Evolutionary conservation across 2,329 filamentous ascomycete species (phyloP), one percentile per base, ranked within the genome.

Genomic region (Trichoderma aggressivum): DNA sequence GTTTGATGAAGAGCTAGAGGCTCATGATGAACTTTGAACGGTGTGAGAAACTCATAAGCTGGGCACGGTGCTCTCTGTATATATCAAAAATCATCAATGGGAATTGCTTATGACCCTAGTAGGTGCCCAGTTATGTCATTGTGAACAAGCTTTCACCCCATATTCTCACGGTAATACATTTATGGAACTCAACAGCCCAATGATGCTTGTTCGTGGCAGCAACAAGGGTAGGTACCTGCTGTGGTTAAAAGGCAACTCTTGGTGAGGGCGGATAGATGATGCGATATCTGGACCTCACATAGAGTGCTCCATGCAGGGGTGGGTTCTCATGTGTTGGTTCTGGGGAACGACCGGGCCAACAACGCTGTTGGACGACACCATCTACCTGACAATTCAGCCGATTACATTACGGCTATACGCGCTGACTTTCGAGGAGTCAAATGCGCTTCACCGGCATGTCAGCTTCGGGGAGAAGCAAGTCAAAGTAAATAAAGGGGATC

Each of bases 21-120:
- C 21, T 14, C 67, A 72, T 43, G 71, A 70, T 50, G 71, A 72
- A 11, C 65, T 72, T n/a, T 71, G 68, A 72, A 34, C n/a, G n/a
- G 24, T 26, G 43, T 14, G 11, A 30, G 28, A 21, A 18, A 34
- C n/a, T 12, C n/a, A 21, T 24, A 50, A 50, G 47, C 43, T 21
- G 11, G 43, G 3, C 47, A 53, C 21, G 21, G 5, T 7, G 11
- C 47, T 14, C 10, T 53, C 47, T 53, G 47, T 53, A 53, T 18
- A 53, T 53, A 53, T 24, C 11, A 53, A 14, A 21, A 53, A 53
- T 24, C n/a, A 50, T 53, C 47, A 50, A 53, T 7, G 1, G 0
- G 21, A 53, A 53, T 3, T 53, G n/a, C 47, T 53, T 53, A 53
- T 21, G n/a, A 14, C 5, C 5, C 5, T 24, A 24, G 47, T 7